Percentiles rank a stretch among this genome's conserved stretches.
These are phyloP conservation scores for Symbiodinium natans DNA, from an alignment of 73 alveolate genomes.

Conservation along the genomic window DNA sequence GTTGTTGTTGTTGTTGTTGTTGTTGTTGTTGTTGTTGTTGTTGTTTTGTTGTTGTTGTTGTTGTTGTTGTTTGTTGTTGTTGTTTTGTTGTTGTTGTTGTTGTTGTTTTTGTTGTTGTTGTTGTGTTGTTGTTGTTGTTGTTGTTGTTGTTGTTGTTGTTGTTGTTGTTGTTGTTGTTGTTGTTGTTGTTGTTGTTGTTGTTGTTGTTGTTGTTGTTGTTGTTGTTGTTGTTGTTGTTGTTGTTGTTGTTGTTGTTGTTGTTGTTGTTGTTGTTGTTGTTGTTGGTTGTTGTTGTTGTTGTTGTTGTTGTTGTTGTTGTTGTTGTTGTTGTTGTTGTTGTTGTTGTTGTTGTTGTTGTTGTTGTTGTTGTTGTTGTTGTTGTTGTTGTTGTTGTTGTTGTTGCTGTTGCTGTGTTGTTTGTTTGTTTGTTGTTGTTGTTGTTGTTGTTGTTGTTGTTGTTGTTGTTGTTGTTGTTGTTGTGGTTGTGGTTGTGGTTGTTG, in stretches of 20 bases:
- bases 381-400: conserved; percentile 2
- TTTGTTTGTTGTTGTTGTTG: too few relatives aligned
- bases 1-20: conserved; percentile 1
- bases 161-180: conserved; percentile 38
- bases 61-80: too few relatives aligned
- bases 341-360: conserved; percentile 2
- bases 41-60: too few relatives aligned
- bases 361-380: not conserved
- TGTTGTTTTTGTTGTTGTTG: too few relatives aligned
- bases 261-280: conserved; percentile 36
- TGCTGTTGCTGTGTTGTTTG: too few relatives aligned
- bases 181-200: conserved; percentile 38
- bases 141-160: conserved; percentile 9
- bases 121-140: too few relatives aligned
- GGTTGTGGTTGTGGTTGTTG: too few relatives aligned
- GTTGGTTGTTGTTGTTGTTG: conserved; percentile 28
- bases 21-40: too few relatives aligned
- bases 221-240: conserved; percentile 42
- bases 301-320: conserved; percentile 13
- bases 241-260: conserved; percentile 41
- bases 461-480: too few relatives aligned
- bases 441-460: not conserved
- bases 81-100: too few relatives aligned
- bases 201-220: conserved; percentile 36
- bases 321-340: conserved; percentile 2